A percentile compares a stretch with the other conserved stretches of the same genome.
Evolutionary conservation across 2,329 filamentous ascomycete genomes (phyloP).

Genomic region (Fusarium goolgardi): DNA sequence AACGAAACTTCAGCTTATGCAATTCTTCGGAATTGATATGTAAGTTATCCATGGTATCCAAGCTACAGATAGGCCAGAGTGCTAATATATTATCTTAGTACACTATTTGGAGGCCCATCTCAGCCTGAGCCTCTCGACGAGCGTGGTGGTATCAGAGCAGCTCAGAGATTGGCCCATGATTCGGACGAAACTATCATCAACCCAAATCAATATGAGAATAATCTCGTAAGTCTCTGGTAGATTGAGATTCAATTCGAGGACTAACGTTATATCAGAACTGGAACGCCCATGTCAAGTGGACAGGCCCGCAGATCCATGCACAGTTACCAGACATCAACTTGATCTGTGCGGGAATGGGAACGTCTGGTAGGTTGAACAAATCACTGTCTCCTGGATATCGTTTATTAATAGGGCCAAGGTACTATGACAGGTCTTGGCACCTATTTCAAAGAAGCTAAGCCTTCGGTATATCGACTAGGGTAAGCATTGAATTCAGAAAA

Average conservation of each 20-base stretch:
- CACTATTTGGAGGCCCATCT: conserved; percentile 68
- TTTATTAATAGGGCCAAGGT: conserved; percentile 31
- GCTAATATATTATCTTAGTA: conserved; percentile 47
- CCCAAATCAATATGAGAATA: conserved; percentile 68
- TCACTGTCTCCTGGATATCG: conserved; percentile 19
- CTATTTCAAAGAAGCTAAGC: conserved; percentile 63
- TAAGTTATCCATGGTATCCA: conserved; percentile 38
- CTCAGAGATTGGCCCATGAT: conserved; percentile 56
- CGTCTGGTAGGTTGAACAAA: conserved; percentile 57
- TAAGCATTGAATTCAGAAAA: conserved; percentile 1
- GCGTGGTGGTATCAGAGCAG: conserved; percentile 64
- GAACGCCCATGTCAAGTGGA: conserved; percentile 68
- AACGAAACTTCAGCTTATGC: conserved; percentile 66
- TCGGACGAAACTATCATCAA: conserved; percentile 62
- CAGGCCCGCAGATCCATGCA: conserved; percentile 66
- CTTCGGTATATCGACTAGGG: conserved; percentile 57
- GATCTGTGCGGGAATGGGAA: conserved; percentile 68
- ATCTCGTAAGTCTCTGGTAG: conserved; percentile 45
- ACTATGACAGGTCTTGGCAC: conserved; percentile 62
- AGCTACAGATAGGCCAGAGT: fast-evolving
- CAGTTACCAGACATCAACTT: conserved; percentile 68
- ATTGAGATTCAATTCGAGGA: fast-evolving
- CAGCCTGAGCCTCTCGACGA: conserved; percentile 66
- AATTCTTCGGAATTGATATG: conserved; percentile 69
- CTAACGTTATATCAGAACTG: conserved; percentile 56